Base-by-base conservation (phyloP, 1,139 yeast species). In the Saccharomyces hybrid region DNA sequence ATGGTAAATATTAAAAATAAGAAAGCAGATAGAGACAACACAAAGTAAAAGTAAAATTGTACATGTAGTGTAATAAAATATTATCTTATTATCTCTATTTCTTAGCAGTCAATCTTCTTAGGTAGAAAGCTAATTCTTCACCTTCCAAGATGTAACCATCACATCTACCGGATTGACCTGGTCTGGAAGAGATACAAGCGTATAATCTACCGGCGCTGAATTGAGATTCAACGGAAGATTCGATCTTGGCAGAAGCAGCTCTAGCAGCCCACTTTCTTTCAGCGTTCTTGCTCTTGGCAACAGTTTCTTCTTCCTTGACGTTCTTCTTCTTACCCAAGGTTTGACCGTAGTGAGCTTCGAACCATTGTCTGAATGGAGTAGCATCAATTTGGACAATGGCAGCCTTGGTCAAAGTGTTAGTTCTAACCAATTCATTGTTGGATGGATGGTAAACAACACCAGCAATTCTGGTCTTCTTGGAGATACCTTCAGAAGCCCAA, bases 131-230 rank as follows among this genome's bases (percentile, higher is more conserved):
- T 79, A 93, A 89, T 83, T 93, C 99, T 79, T 93, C 99, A 81
- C 99, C 99, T 84, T 93, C 99, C 79, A 93, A 88, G 80, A 93
- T 86, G 95, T 93, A 93, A 81, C 99, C 99, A 78, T 93, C 99
- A 82, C 91, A 85, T 84, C 99, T 95, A 80, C 99, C 99, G 69
- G 96, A 87, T 85, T 93, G 99, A 80, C 99, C 99, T 78, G 99
- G 99, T 85, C 99, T 90, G 60, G 99, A 93, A 69, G 98, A 89
- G 75, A 93, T 89, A 77, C 84, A 85, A 78, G 99, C 99, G 83
- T 93, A 93, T 74, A 93, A 86, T 82, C 95, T 90, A 84, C 98
- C 98, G 69, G 97, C 89, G 78, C 85, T 85, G 85, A 93, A 93
- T 83, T 93, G 99, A 71, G 91, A 75, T 74, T 89, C 95, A 70